Evolutionary conservation across 305 asterid species (phyloP).

Genomic region (Andrographis paniculata): DNA sequence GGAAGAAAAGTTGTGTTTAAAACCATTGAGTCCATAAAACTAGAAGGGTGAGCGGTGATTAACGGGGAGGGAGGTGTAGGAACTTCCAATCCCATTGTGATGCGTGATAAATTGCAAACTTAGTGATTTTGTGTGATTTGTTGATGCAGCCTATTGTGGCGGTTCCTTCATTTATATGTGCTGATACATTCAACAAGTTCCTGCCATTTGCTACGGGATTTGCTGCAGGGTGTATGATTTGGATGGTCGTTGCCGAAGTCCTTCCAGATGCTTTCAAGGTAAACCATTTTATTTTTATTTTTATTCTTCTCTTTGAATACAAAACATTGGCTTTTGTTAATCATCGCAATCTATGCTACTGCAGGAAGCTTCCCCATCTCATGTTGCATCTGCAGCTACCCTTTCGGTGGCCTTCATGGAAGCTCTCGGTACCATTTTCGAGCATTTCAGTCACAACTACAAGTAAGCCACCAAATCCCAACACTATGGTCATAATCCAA

Average conservation of each 20-base stretch:
- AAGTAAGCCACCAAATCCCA: slow-evolving; percentile 32
- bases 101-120: background rate
- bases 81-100: background rate
- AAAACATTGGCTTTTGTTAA: no score
- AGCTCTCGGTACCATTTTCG: slow-evolving; percentile 65
- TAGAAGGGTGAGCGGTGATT: no score
- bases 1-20: no score
- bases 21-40: no score
- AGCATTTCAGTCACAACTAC: slow-evolving; percentile 62
- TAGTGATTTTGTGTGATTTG: slow-evolving; percentile 3
- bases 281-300: slow-evolving; percentile 14
- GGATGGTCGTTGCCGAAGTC: slow-evolving; percentile 97
- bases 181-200: slow-evolving; percentile 92
- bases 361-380: slow-evolving; percentile 83
- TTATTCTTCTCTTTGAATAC: no score
- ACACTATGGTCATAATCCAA: background rate
- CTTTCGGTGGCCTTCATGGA: slow-evolving; percentile 96
- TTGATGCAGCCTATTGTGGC: slow-evolving; percentile 92
- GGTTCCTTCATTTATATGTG: slow-evolving; percentile 92
- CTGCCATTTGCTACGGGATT: slow-evolving; percentile 96
- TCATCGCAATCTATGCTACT: slow-evolving; percentile 10
- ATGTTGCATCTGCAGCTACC: slow-evolving; percentile 93
- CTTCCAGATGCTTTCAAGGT: slow-evolving; percentile 97
- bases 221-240: slow-evolving; percentile 99
- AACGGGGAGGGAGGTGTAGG: no score